Evolutionary conservation across 352 stramenopile genomes (phyloP).

Genomic region (Pythium dissimile): DNA sequence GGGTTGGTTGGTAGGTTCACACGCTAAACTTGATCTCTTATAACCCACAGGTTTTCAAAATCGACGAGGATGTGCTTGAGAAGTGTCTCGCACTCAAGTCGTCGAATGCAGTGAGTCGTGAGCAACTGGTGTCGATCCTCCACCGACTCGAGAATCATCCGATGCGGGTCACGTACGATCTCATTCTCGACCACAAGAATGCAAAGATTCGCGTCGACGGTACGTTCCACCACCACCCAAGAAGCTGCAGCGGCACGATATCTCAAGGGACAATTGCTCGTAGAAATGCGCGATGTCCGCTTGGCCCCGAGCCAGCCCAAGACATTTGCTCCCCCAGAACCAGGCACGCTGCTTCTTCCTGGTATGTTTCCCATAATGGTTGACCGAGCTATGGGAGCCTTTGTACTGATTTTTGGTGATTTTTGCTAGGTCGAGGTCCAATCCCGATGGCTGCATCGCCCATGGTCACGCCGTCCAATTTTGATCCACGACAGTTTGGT

Average conservation of each 20-base stretch:
- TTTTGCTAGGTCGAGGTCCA: slow-evolving; percentile 46
- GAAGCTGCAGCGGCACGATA: too few relatives aligned
- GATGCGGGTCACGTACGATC: slow-evolving; percentile 95
- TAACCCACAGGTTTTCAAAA: slow-evolving; percentile 57
- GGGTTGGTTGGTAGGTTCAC: neutral
- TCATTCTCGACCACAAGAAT: slow-evolving; percentile 98
- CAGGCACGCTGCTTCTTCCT: slow-evolving; percentile 61
- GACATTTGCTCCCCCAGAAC: slow-evolving; percentile 67
- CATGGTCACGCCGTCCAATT: slow-evolving; percentile 56
- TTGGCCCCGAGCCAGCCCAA: slow-evolving; percentile 71
- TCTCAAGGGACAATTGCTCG: neutral
- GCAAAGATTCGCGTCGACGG: slow-evolving; percentile 91
- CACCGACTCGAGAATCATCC: slow-evolving; percentile 59
- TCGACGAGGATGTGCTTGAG: slow-evolving; percentile 70
- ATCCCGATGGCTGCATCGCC: slow-evolving; percentile 82
- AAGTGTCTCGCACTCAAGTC: slow-evolving; percentile 62
- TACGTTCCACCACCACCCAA: too few relatives aligned
- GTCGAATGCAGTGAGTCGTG: slow-evolving; percentile 37
- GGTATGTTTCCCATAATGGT: slow-evolving; percentile 15
- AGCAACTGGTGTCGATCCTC: slow-evolving; percentile 56
- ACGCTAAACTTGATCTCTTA: neutral
- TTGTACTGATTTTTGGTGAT: too few relatives aligned
- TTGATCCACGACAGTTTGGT: slow-evolving; percentile 63
- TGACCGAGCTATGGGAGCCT: neutral
- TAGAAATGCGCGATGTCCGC: slow-evolving; percentile 73